These are phyloP conservation scores for Irpex sp. DNA, from an alignment of 1,284 basidiomycete species.

Conservation along the genomic window DNA sequence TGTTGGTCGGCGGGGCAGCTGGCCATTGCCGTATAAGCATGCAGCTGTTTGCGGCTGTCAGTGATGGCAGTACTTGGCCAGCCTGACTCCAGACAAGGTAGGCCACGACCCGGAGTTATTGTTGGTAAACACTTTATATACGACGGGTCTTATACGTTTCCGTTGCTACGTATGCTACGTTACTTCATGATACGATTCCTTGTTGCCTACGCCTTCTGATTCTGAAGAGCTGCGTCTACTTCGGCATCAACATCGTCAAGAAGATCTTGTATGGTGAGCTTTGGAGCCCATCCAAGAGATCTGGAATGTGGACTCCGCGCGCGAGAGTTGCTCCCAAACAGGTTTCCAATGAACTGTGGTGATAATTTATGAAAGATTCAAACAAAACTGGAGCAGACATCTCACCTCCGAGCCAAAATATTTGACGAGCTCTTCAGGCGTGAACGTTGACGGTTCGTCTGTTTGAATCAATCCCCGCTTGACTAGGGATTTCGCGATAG, in stretches of 20 bases:
- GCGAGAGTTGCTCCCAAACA: slow-evolving; percentile 35
- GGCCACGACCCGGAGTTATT: too few relatives aligned
- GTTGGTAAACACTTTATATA: too few relatives aligned
- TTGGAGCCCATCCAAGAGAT: slow-evolving; percentile 38
- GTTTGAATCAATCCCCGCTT: slow-evolving; percentile 21
- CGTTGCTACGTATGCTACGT: too few relatives aligned
- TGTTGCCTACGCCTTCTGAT: neutral
- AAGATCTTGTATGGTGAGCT: neutral
- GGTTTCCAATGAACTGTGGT: slow-evolving; percentile 1
- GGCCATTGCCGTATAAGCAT: too few relatives aligned
- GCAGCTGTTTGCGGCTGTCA: too few relatives aligned
- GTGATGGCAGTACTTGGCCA: too few relatives aligned
- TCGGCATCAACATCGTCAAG: neutral
- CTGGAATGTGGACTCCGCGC: slow-evolving; percentile 32
- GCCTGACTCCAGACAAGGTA: too few relatives aligned
- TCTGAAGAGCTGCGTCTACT: neutral
- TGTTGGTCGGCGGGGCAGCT: too few relatives aligned
- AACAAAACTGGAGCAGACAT: too few relatives aligned
- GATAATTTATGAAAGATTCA: too few relatives aligned
- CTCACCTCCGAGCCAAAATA: slow-evolving; percentile 11
- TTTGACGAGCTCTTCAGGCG: slow-evolving; percentile 27
- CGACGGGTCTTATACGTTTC: too few relatives aligned
- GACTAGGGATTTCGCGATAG: slow-evolving; percentile 19
- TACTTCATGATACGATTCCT: neutral
- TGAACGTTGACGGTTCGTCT: slow-evolving; percentile 27